Conservation (phyloP, 2,329 filamentous ascomycete genomes). For the Colletotrichum eremochloae region DNA sequence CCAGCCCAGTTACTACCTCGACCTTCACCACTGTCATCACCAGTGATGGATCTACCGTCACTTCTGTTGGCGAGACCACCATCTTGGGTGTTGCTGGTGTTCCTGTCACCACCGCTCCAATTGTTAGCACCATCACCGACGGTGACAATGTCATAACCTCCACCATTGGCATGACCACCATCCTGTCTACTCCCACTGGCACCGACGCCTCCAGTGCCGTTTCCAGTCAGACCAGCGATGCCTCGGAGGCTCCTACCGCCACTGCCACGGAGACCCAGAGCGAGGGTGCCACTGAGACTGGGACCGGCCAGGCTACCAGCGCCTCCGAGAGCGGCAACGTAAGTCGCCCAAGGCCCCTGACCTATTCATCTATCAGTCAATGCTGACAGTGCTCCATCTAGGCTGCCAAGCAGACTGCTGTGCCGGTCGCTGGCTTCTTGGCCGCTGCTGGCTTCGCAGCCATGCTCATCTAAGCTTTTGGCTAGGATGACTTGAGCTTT, state of each 20-base stretch:
- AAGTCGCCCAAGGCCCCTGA: slow-evolving; percentile 34
- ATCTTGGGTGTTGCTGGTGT: slow-evolving; percentile 44
- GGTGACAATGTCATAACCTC: slow-evolving; percentile 33
- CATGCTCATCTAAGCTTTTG: slow-evolving; percentile 59
- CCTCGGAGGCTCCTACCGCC: slow-evolving; percentile 35
- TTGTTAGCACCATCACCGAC: slow-evolving; percentile 39
- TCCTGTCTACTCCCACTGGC: slow-evolving; percentile 45
- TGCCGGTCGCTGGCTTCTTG: slow-evolving; percentile 58
- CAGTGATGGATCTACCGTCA: slow-evolving; percentile 43
- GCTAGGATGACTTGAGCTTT: slow-evolving; percentile 23
- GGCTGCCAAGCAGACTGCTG: slow-evolving; percentile 54
- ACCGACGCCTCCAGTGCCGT: slow-evolving; percentile 44
- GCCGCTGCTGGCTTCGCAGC: slow-evolving; percentile 64
- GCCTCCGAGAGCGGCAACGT: slow-evolving; percentile 44
- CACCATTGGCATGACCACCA: slow-evolving; percentile 44
- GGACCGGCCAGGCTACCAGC: slow-evolving; percentile 32
- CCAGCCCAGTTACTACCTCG: slow-evolving; percentile 52
- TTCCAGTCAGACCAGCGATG: slow-evolving; percentile 43
- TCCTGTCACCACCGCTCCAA: slow-evolving; percentile 37
- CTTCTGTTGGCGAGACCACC: slow-evolving; percentile 48
- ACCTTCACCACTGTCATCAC: slow-evolving; percentile 45
- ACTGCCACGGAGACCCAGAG: slow-evolving; percentile 26
- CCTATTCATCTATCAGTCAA: not conserved
- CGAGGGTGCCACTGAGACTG: slow-evolving; percentile 2
- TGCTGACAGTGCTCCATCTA: slow-evolving; percentile 18